Evolutionary conservation across 2,329 filamentous ascomycete genomes (phyloP), one percentile per base, ranked within the genome.

Genomic region (Talaromyces amestolkiae): DNA sequence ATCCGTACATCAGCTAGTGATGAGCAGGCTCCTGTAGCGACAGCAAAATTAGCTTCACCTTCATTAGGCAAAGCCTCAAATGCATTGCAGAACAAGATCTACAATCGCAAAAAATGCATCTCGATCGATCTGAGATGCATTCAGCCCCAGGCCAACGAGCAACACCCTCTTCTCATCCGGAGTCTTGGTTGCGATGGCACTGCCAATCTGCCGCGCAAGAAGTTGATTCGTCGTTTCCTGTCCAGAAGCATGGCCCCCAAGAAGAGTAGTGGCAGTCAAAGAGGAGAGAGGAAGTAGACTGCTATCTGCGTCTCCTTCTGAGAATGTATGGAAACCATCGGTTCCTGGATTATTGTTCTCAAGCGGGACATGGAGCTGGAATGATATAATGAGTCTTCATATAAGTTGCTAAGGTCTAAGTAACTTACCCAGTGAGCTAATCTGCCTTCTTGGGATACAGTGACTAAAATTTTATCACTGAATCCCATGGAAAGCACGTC

Each of bases 401-500:
- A 15, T 59, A 43, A 66, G 59, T n/a, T 58, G 24, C 35, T 27
- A 17, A n/a, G 24, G 33, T 59, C 15, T 9, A 11, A 27, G 41
- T 43, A 15, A 75, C 81, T 63, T 82, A 97, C 93, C 95, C 95
- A 99, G 83, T 98, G 95, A 22, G 91, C 91, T 56, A 98, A 80
- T 66, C 89, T 86, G 7, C 93, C 94, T 67, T 89, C 86, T 79
- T 98, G 95, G 0, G 91, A 91, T 66, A 98, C 85, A 0, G 93
- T 97, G 68, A 99, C 82, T 71, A 99, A 80, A 72, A 99, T 92
- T 78, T 92, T 96, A 84, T 98, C 95, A 9, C 89, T 85, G 78
- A 98, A 98, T 71, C 84, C 87, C 63, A 93, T 82, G 11, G 85
- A 84, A 45, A 87, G 88, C 39, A 91, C 89, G 69, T 92, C 87